Conservation (phyloP, 2,329 filamentous ascomycete genomes). For the Talaromyces marneffei region DNA sequence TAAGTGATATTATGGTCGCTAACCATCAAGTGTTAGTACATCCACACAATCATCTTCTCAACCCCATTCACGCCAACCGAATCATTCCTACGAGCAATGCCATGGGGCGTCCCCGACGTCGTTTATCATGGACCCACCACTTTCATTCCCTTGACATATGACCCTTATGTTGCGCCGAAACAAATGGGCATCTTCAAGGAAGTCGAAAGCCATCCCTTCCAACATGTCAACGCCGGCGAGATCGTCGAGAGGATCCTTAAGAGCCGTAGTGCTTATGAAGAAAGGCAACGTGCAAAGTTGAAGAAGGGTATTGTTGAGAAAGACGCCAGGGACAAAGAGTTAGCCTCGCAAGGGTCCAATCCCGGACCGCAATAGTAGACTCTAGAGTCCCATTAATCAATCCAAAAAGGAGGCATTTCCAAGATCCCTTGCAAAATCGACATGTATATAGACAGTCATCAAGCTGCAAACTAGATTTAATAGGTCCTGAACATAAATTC, state of each 20-base stretch:
- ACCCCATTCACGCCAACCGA: constrained; percentile 82
- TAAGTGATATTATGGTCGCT: background rate
- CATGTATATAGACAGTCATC: constrained; percentile 1
- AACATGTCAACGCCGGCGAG: constrained; percentile 82
- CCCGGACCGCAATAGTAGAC: background rate
- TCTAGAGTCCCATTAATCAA: background rate
- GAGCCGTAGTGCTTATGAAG: constrained; percentile 82
- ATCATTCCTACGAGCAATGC: constrained; percentile 68
- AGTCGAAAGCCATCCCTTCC: constrained; percentile 70
- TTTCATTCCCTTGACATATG: constrained; percentile 73
- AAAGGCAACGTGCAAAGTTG: constrained; percentile 81
- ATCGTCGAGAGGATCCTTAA: constrained; percentile 89
- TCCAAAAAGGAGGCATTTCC: background rate
- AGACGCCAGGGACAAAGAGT: constrained; percentile 13
- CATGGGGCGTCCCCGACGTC: constrained; percentile 66
- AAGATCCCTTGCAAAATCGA: background rate
- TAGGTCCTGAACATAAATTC: background rate
- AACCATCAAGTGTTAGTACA: constrained; percentile 54
- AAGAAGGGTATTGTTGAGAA: constrained; percentile 75
- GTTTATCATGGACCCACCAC: constrained; percentile 96
- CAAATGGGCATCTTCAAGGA: constrained; percentile 77
- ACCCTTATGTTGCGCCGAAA: constrained; percentile 76
- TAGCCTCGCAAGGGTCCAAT: background rate
- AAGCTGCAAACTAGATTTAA: background rate
- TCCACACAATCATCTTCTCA: constrained; percentile 81